Evolutionary conservation across 371 early-diverging fungal species (phyloP).

Genomic region (Syncephalis fuscata): DNA sequence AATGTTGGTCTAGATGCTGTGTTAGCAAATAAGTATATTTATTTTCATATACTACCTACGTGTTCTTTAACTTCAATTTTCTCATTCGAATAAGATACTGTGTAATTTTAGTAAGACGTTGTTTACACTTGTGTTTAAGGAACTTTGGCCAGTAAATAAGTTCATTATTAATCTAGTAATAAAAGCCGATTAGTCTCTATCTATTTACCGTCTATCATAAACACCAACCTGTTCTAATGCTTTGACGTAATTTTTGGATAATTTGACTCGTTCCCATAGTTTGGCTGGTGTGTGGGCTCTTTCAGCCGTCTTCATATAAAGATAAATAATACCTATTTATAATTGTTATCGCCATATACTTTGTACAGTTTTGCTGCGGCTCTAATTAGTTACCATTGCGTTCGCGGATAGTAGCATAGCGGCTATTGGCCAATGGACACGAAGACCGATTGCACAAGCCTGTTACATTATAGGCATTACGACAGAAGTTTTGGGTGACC

Average conservation of each 20-base stretch:
- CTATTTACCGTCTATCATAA: not conserved
- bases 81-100: slow-evolving; percentile 94
- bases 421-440: slow-evolving; percentile 97
- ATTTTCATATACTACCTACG: slow-evolving; percentile 18
- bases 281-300: slow-evolving; percentile 89
- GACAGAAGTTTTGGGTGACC: slow-evolving; percentile 79
- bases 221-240: slow-evolving; percentile 63
- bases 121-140: slow-evolving; percentile 95
- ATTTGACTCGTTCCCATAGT: slow-evolving; percentile 90
- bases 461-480: slow-evolving; percentile 96
- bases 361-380: no score
- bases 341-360: no score
- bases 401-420: slow-evolving; percentile 98
- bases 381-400: slow-evolving; percentile 53
- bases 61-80: slow-evolving; percentile 72
- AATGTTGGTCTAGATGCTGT: slow-evolving; percentile 42
- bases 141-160: slow-evolving; percentile 87
- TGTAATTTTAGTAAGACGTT: slow-evolving; percentile 92
- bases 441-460: slow-evolving; percentile 94
- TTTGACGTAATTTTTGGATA: slow-evolving; percentile 84
- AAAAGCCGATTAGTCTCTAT: no score
- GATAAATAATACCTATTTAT: slow-evolving; percentile 67
- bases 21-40: slow-evolving; percentile 1
- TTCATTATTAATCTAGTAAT: slow-evolving; percentile 72
- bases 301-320: slow-evolving; percentile 97